These are phyloP conservation scores for Citrullus colocynthis DNA, from an alignment of 306 rosid genomes.

Conservation along the genomic window DNA sequence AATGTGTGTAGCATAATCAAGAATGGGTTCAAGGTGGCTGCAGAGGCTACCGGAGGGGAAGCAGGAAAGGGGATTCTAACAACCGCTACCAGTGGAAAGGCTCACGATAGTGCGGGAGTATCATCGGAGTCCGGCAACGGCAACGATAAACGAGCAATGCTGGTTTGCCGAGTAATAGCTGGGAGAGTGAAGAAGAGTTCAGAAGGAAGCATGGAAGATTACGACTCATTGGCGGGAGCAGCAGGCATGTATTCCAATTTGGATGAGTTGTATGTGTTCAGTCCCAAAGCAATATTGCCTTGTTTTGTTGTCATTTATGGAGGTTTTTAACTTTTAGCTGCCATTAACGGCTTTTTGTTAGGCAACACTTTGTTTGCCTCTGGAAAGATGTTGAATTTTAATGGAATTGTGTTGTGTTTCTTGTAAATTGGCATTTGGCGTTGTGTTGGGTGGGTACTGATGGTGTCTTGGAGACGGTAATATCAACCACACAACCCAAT, in stretches of 20 bases:
- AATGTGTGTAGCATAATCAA: slow-evolving; percentile 58
- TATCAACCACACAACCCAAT: not conserved
- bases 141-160: slow-evolving; percentile 59
- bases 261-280: slow-evolving; percentile 77
- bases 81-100: slow-evolving; percentile 83
- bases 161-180: slow-evolving; percentile 94
- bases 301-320: slow-evolving; percentile 91
- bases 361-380: slow-evolving; percentile 4
- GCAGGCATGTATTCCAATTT: slow-evolving; percentile 76
- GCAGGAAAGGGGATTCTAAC: slow-evolving; percentile 52
- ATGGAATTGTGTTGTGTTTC: not conserved
- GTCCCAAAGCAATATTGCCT: slow-evolving; percentile 80
- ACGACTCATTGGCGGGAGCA: slow-evolving; percentile 63
- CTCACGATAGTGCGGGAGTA: slow-evolving; percentile 52
- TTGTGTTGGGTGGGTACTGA: not conserved
- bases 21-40: slow-evolving; percentile 45
- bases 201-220: slow-evolving; percentile 60
- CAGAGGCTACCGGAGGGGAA: slow-evolving; percentile 9
- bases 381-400: not conserved
- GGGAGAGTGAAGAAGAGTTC: slow-evolving; percentile 85
- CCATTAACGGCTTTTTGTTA: not conserved
- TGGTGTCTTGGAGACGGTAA: not conserved
- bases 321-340: slow-evolving; percentile 35
- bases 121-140: slow-evolving; percentile 9
- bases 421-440: slow-evolving; percentile 3